Conservation (phyloP, 78 protist species). For the Polysphondylium violaceum region DNA sequence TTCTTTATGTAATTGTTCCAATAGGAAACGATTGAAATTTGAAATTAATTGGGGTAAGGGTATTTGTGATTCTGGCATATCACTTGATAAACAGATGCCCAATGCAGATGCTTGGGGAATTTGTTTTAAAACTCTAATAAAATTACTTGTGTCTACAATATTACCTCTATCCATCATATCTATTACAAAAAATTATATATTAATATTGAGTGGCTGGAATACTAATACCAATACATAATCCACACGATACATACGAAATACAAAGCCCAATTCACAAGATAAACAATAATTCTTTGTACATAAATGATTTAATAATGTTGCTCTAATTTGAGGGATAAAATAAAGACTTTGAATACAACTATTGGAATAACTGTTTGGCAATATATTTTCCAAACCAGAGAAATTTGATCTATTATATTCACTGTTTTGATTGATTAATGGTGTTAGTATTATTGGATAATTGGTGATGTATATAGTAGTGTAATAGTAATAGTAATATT, state of each 20-base stretch:
- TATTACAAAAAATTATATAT: conserved; percentile 2
- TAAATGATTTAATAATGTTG: conserved; percentile 51
- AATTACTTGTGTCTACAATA: conserved; percentile 76
- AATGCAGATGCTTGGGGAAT: conserved; percentile 72
- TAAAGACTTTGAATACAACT: conserved; percentile 84
- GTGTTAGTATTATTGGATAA: background rate
- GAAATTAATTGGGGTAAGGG: conserved; percentile 54
- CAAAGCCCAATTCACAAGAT: conserved; percentile 86
- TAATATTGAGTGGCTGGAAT: background rate
- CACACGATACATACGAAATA: conserved; percentile 61
- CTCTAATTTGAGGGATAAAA: conserved; percentile 82
- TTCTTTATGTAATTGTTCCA: conserved; percentile 85
- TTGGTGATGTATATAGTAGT: background rate
- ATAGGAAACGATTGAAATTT: conserved; percentile 70
- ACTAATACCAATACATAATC: background rate
- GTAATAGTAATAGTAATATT: background rate
- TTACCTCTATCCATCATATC: conserved; percentile 79
- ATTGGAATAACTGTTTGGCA: conserved; percentile 84
- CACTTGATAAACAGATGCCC: conserved; percentile 44
- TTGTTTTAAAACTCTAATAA: conserved; percentile 76
- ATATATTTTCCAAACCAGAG: conserved; percentile 81
- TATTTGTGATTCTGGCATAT: conserved; percentile 57
- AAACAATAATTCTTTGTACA: conserved; percentile 81
- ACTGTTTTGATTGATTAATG: background rate
- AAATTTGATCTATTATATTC: conserved; percentile 77